Evolutionary conservation across 345 rosid species (phyloP).

Genomic region (Euphorbia pulcherrima): DNA sequence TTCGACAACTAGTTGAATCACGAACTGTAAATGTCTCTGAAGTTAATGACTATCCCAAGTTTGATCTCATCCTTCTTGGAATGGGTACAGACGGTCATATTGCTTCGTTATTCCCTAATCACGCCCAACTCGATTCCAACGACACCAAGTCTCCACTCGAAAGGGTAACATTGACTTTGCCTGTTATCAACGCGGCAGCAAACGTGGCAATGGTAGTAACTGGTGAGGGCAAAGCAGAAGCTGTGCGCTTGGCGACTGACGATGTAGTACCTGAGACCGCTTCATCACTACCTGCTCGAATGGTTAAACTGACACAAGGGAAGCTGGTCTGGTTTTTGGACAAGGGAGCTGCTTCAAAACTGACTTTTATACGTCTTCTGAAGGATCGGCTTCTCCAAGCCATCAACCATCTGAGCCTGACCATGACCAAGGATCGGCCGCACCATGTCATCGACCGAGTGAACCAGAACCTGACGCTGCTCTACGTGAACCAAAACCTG

Average conservation of each 20-base stretch:
- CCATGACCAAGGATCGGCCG: too few species aligned
- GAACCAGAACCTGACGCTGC: too few species aligned
- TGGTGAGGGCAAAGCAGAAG: conserved; percentile 74
- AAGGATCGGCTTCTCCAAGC: too few species aligned
- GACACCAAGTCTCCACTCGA: conserved; percentile 74
- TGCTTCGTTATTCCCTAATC: conserved; percentile 82
- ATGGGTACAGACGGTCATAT: conserved; percentile 89
- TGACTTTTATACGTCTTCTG: too few species aligned
- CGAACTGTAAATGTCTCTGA: conserved; percentile 66
- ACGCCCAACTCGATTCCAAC: conserved; percentile 45
- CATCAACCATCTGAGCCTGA: conserved; percentile 37
- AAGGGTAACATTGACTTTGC: conserved; percentile 89
- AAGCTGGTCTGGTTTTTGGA: conserved; percentile 84
- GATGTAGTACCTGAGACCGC: conserved; percentile 37
- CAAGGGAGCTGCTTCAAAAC: conserved; percentile 68
- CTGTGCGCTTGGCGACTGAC: conserved; percentile 57
- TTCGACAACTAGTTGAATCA: conserved; percentile 67
- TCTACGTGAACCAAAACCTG: too few species aligned
- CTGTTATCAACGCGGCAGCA: conserved; percentile 85
- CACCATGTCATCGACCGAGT: too few species aligned
- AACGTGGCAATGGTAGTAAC: conserved; percentile 64
- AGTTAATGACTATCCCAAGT: conserved; percentile 77
- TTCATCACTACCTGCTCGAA: conserved; percentile 56
- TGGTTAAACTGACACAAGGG: conserved; percentile 62
- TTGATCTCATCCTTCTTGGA: conserved; percentile 82